Base-by-base conservation (phyloP, 202 grass and related monocot species). In the Zizania palustris region DNA sequence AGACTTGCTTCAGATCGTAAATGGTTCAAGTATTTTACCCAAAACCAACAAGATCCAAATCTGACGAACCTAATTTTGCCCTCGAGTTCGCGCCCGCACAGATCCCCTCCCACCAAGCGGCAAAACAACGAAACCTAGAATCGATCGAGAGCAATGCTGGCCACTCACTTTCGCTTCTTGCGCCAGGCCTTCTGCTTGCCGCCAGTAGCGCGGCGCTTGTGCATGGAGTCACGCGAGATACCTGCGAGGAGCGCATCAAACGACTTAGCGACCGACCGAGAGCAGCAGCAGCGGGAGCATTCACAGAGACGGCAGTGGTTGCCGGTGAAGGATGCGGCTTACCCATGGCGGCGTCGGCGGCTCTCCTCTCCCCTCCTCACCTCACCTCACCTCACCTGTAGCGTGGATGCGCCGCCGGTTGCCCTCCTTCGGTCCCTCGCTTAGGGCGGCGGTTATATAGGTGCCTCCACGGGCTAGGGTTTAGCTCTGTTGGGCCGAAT, bases 141-240 rank as follows among this genome's bases (percentile, higher is more conserved):
- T 1, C 13, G 12, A 8, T 16, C 8, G 15, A 4, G 19, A 34
- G 11, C 33, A 60, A 9, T 10, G 13, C 5, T 3, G 3, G 6
- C 0, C 35, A 41, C 77, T 85, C 74, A 91, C 88, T 91, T 91
- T 84, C 88, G 42, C 85, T 91, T 91, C 77, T 91, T 91, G 61
- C 88, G 67, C 88, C 88, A 91, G 1, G 88, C 81, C 67, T 87
- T 91, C 68, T 82, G 76, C 77, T 91, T 91, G 16, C 88, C 88
- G 49, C 88, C 88, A 0, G 88, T 91, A 53, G 66, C 85, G 18
- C 88, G 85, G 53, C 88, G 83, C 77, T 91, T 91, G 69, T 91
- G 88, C 85, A 91, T 91, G 14, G 88, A 91, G 75, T 91, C 88
- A 60, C 88, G 84, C 0, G 88, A 91, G 72, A 91, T 91, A 81